Base-by-base conservation (phyloP, 140 eudicot species). In the Ambrosia hybrid region DNA sequence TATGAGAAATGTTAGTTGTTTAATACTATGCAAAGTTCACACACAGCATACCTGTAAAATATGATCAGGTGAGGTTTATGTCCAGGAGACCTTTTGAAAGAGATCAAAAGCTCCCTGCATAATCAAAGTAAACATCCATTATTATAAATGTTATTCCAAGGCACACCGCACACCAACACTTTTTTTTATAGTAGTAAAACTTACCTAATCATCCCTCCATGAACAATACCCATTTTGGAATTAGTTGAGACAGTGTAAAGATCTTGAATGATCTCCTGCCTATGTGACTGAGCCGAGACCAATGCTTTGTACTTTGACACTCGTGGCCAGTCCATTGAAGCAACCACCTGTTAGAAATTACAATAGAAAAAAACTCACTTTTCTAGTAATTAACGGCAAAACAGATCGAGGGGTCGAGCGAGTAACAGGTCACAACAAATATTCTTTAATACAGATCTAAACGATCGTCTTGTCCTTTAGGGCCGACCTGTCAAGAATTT, bases 321-420 rank as follows among this genome's bases (percentile, higher is more conserved):
- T n/a, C 83, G 65, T 0, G 96, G 92, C 96, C 96, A 85, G 56
- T 92, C 98, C 90, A 89, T 85, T 10, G 98, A 92, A 7, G 95
- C 98, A 33, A 92, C 98, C 7, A 92, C 98, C 98, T 86, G 43
- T 30, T 56, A 43, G 7, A 11, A 14, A 6, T 43, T 57, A 34
- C 9, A 68, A 14, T 51, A 30, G 0, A 9, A 2, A 51, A 13
- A 2, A 51, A 13, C 11, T 7, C 48, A 6, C 48, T 41, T 0
- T 6, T 41, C 48, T 5, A n/a, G 2, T 41, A 41, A 41, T 13
- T 1, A 52, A 4, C 1, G 9, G 17, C 57, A 52, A 52, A 9
- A 26, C 10, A 58, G 39, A 39, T 10, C 39, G 41, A 14, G 34
- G 34, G 0, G 34, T 30, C 2, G 34, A 30, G 41, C 34, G 4